Conservation (phyloP, 306 rosid genomes). For the Pueraria montana region DNA sequence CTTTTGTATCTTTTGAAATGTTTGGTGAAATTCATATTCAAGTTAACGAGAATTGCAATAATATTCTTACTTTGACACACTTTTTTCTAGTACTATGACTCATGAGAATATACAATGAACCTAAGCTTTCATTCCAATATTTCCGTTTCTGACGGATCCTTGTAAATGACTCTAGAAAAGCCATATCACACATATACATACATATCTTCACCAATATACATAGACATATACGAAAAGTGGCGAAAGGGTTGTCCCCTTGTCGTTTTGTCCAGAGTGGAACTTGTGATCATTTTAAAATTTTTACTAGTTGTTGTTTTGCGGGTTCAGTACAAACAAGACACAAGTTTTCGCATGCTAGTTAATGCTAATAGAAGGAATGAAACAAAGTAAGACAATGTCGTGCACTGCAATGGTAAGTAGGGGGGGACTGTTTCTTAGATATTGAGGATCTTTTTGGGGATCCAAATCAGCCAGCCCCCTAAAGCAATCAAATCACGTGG, state of each 20-base stretch:
- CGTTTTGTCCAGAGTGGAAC: constrained; percentile 15
- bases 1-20: constrained; percentile 23
- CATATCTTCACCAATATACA: neutral
- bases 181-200: neutral
- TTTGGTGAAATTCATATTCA: constrained; percentile 34
- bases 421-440: constrained; percentile 69
- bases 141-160: constrained; percentile 12
- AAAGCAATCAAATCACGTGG: constrained; percentile 31
- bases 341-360: neutral
- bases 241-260: constrained; percentile 1
- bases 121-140: neutral
- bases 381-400: constrained; percentile 17
- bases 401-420: constrained; percentile 20
- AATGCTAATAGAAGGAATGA: constrained; percentile 36
- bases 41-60: neutral
- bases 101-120: constrained; percentile 41
- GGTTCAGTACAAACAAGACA: neutral
- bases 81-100: neutral
- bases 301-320: neutral
- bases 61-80: constrained; percentile 21
- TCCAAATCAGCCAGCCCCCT: constrained; percentile 38
- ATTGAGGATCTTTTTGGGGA: constrained; percentile 69
- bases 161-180: constrained; percentile 32
- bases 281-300: neutral
- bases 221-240: neutral